Evolutionary conservation across 2,329 filamentous ascomycete genomes (phyloP).

Genomic region (Fusarium torreyae): DNA sequence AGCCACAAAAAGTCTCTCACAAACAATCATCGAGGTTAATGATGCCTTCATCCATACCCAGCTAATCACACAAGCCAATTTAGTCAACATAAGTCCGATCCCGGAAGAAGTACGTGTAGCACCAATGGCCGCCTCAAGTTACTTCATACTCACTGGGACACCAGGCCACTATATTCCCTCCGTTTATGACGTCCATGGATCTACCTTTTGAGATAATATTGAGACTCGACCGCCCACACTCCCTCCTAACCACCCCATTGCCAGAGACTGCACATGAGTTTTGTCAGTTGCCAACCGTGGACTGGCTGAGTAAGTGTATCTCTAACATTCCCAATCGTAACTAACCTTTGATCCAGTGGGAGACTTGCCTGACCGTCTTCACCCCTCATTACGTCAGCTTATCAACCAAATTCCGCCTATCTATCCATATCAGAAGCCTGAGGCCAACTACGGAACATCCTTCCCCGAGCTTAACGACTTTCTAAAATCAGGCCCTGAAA

Average conservation of each 20-base stretch:
- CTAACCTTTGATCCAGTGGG: too few species aligned
- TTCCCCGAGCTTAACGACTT: too few species aligned
- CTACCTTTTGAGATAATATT: neutral
- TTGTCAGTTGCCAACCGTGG: neutral
- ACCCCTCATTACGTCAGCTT: too few species aligned
- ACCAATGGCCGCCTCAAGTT: neutral
- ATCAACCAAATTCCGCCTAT: too few species aligned
- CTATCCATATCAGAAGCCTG: too few species aligned
- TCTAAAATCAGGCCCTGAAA: too few species aligned
- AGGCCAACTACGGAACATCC: too few species aligned
- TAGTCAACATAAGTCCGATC: conserved; percentile 9
- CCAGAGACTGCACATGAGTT: too few species aligned
- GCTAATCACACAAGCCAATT: conserved; percentile 16
- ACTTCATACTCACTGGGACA: neutral
- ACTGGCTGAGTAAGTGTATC: conserved; percentile 2
- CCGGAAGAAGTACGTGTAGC: neutral
- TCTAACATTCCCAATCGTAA: too few species aligned
- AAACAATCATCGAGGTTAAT: conserved; percentile 4
- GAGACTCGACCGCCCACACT: too few species aligned
- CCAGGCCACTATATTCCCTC: neutral
- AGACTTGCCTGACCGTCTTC: too few species aligned
- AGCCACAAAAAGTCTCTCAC: neutral
- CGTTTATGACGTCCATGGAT: neutral
- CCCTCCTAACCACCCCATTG: too few species aligned
- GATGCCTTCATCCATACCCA: conserved; percentile 22